phyloP scores from a whole-genome alignment of 2,329 filamentous ascomycete genomes.

The Botrytis galanthina region DNA sequence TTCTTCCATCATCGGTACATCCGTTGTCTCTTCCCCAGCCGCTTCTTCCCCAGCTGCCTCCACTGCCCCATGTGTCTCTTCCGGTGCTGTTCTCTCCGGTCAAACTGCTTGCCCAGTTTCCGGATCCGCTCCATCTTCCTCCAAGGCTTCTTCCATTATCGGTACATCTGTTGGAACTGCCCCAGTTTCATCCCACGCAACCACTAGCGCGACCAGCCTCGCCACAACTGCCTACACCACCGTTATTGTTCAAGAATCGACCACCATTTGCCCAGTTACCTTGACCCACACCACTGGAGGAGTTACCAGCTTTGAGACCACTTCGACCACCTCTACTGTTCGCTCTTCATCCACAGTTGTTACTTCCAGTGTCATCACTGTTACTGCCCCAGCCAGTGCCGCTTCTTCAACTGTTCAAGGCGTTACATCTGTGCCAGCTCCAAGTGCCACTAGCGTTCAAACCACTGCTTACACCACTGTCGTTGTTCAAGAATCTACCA shows the following conservation, averaged over 20 bases:
- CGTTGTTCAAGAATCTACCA: constrained; percentile 31
- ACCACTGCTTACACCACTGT: constrained; percentile 31
- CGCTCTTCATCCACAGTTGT: constrained; percentile 36
- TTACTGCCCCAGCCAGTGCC: not conserved
- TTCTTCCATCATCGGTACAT: not conserved
- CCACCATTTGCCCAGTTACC: constrained; percentile 37
- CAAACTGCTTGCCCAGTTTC: not conserved
- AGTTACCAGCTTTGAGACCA: not conserved
- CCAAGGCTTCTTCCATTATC: not conserved
- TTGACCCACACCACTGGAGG: constrained; percentile 3
- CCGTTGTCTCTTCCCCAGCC: not conserved
- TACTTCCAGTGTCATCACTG: constrained; percentile 24
- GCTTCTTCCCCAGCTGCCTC: not conserved
- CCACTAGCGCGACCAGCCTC: not conserved
- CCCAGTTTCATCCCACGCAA: not conserved
- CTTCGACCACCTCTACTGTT: constrained; percentile 37
- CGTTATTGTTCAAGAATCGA: constrained; percentile 29
- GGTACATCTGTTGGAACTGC: constrained; percentile 6
- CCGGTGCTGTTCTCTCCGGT: not conserved
- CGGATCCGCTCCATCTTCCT: not conserved
- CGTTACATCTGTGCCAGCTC: not conserved
- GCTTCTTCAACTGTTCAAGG: not conserved
- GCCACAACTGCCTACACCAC: constrained; percentile 27
- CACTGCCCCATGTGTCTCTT: not conserved
- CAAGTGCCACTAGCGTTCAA: constrained; percentile 16